Percentiles rank a stretch among this genome's conserved stretches.
phyloP scores from a whole-genome alignment of 768 basidiomycete species.

The Psilocybe sp. region DNA sequence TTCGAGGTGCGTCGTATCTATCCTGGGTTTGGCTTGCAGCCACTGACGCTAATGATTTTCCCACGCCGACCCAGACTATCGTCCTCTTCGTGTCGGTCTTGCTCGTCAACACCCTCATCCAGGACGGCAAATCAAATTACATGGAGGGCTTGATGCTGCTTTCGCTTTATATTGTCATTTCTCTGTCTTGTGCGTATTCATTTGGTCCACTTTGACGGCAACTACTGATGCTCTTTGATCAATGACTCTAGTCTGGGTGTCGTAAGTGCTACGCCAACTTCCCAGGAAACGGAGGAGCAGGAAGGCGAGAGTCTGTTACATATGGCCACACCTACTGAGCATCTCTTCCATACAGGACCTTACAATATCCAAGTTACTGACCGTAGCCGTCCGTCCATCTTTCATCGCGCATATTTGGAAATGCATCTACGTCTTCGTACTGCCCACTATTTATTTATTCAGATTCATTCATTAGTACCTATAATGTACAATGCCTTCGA shows the following conservation, averaged over 20 bases:
- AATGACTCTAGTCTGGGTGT: slow-evolving; percentile 1
- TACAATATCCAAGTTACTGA: too few relatives aligned
- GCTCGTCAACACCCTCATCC: slow-evolving; percentile 81
- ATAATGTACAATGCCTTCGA: too few relatives aligned
- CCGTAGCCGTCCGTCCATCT: too few relatives aligned
- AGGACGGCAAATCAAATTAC: slow-evolving; percentile 87
- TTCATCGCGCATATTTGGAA: too few relatives aligned
- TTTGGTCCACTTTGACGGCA: neutral
- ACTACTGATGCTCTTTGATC: neutral
- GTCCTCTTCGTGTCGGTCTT: slow-evolving; percentile 84
- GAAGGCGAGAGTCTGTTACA: neutral
- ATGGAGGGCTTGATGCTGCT: slow-evolving; percentile 85
- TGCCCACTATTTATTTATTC: too few relatives aligned
- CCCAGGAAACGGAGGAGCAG: neutral
- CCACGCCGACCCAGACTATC: slow-evolving; percentile 54
- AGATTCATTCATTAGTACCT: too few relatives aligned
- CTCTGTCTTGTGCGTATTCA: slow-evolving; percentile 63
- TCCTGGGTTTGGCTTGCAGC: neutral
- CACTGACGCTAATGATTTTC: slow-evolving; percentile 1
- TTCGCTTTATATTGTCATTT: slow-evolving; percentile 77
- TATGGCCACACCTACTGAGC: too few relatives aligned
- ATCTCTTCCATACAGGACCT: too few relatives aligned
- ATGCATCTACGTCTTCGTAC: too few relatives aligned
- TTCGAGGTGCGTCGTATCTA: slow-evolving; percentile 57
- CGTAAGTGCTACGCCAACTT: neutral